Evolutionary conservation across 2,329 filamentous ascomycete species (phyloP), one percentile per base, ranked within the genome.

Genomic region (Talaromyces islandicus): DNA sequence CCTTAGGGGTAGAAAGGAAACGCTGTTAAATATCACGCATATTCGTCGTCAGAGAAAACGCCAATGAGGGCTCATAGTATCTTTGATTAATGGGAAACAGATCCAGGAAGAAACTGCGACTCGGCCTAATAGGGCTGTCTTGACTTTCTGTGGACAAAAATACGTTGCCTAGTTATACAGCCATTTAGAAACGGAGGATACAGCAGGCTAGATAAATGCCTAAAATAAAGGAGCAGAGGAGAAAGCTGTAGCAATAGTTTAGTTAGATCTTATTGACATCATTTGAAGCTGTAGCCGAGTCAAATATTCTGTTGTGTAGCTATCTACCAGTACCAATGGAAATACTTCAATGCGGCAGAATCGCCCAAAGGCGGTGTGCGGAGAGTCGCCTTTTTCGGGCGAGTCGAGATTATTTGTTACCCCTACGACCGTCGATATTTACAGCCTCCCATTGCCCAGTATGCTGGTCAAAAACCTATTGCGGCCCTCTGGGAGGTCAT

Each of bases 391-490:
- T 25, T 52, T 52, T 29, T 52, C 27, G 48, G 48, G 48, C 19
- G 24, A 25, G 7, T n/a, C 12, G 17, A 52, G 12, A n/a, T 27
- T n/a, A 25, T 52, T 25, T 29, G 48, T 25, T 27, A n/a, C 27
- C 24, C 27, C 27, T 52, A 19, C 24, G 11, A 52, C n/a, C 7
- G 24, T 29, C 27, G 24, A 52, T 7, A 9, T 29, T n/a, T 27
- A 25, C 17, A 29, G 17, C 12, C 48, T 29, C 14, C 27, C 48
- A 25, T 27, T 25, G 48, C 48, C 48, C 41, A 58, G 38, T 27
- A 61, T 61, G 59, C 32, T 61, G 30, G 50, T 38, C 51, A 61
- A 25, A 41, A 38, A 56, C 6, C 9, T 61, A 7, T 43, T 61
- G 11, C 51, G 59, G 24, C 56, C 59, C 29, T 41, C 24, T 24